phyloP scores from a whole-genome alignment of 148 eudicot species.

The Vaccinium myrtillus region DNA sequence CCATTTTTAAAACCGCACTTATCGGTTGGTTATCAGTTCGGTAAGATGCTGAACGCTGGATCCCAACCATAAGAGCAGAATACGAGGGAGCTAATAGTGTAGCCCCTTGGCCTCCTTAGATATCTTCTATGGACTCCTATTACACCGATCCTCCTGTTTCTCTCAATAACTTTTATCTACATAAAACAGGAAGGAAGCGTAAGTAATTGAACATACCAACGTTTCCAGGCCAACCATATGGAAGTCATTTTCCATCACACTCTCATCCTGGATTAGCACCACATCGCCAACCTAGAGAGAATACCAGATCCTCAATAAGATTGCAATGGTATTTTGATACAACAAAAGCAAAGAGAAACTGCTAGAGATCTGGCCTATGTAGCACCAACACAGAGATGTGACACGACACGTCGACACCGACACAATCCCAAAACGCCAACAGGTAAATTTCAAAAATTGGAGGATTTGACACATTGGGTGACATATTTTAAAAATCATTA shows the following conservation, averaged over 20 bases:
- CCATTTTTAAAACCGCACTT: not conserved
- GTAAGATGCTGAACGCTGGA: not conserved
- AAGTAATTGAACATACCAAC: slow-evolving; percentile 46
- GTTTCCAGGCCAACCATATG: slow-evolving; percentile 58
- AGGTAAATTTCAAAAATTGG: not conserved
- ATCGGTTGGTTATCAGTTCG: not conserved
- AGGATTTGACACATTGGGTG: not conserved
- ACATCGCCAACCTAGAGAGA: slow-evolving; percentile 72
- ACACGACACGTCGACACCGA: not conserved
- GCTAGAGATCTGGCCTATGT: not conserved
- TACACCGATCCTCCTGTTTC: not conserved
- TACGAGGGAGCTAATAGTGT: not conserved
- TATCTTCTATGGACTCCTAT: not conserved
- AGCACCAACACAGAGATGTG: not conserved
- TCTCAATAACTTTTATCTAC: not conserved
- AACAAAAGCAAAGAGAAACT: not conserved
- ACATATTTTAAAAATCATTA: not conserved
- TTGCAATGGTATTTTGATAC: not conserved
- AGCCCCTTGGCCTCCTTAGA: not conserved
- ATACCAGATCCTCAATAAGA: not conserved
- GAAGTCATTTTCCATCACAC: slow-evolving; percentile 44
- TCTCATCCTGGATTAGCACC: slow-evolving; percentile 61
- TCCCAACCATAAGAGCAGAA: not conserved
- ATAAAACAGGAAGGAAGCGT: not conserved
- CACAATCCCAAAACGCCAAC: not conserved